Evolutionary conservation across 768 basidiomycete genomes (phyloP).

Genomic region (Hypholoma sublateritium): DNA sequence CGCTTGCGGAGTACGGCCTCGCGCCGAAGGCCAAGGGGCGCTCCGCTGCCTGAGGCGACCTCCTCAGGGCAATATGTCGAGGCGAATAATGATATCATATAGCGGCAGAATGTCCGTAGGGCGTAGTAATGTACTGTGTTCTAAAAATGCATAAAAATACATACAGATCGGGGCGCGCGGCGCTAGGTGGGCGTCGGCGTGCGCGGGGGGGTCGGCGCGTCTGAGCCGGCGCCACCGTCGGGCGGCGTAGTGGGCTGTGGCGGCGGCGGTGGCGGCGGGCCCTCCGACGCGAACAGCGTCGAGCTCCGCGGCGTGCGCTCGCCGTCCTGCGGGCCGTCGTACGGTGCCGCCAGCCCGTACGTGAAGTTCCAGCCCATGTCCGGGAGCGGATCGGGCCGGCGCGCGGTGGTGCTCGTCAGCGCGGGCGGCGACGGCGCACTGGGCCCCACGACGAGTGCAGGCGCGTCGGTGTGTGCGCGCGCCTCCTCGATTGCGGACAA

Average conservation of each 20-base stretch:
- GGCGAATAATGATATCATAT: constrained; percentile 2
- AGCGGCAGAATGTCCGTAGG: too few species aligned
- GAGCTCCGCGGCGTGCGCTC: constrained; percentile 29
- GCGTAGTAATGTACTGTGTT: constrained; percentile 12
- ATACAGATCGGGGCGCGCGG: constrained; percentile 18
- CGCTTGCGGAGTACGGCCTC: constrained; percentile 67
- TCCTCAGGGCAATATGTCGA: too few species aligned
- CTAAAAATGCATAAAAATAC: constrained; percentile 20
- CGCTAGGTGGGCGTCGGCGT: constrained; percentile 23
- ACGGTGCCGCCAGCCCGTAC: constrained; percentile 36
- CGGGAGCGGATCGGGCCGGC: neutral
- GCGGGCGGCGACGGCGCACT: neutral
- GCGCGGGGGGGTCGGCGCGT: constrained; percentile 8
- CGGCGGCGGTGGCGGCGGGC: constrained; percentile 23
- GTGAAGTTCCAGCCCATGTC: constrained; percentile 39
- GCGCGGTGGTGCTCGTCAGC: neutral
- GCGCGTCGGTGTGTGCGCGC: constrained; percentile 26
- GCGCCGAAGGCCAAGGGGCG: constrained; percentile 23
- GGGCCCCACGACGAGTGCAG: neutral
- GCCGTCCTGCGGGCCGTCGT: constrained; percentile 19
- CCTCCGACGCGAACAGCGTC: constrained; percentile 24
- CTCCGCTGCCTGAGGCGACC: neutral
- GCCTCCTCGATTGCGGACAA: constrained; percentile 71
- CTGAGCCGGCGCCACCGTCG: constrained; percentile 5
- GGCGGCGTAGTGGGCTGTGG: neutral